phyloP scores from a whole-genome alignment of 202 grass and related monocot genomes.

The Hordeum pubiflorum region DNA sequence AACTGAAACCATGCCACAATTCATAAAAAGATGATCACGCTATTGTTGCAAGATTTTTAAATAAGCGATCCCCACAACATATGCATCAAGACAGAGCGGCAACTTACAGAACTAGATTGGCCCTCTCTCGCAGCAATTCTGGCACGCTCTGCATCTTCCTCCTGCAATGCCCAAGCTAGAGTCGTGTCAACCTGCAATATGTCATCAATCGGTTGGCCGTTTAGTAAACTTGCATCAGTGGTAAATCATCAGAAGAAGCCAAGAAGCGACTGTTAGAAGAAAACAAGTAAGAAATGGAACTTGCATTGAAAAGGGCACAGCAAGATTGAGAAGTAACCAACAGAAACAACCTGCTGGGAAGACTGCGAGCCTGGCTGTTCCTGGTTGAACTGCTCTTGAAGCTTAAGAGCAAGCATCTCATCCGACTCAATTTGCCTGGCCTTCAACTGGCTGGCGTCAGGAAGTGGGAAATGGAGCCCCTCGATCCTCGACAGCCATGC shows the following conservation, averaged over 20 bases:
- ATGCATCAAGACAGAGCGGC: not conserved
- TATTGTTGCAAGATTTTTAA: not conserved
- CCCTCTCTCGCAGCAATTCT: constrained; percentile 30
- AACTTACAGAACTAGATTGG: constrained; percentile 47
- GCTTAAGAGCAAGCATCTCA: constrained; percentile 38
- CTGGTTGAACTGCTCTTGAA: constrained; percentile 60
- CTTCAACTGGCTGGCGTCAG: constrained; percentile 32
- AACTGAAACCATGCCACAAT: not conserved
- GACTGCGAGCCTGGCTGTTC: constrained; percentile 25
- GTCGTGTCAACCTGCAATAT: constrained; percentile 46
- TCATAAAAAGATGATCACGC: not conserved
- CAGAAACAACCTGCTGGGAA: constrained; percentile 41
- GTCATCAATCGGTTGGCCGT: not conserved
- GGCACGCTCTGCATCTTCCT: constrained; percentile 29
- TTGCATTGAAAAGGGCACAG: not conserved
- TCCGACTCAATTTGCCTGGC: constrained; percentile 52
- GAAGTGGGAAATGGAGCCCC: constrained; percentile 36
- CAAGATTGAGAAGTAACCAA: constrained; percentile 24
- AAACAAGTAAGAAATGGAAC: not conserved
- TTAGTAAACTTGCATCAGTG: not conserved
- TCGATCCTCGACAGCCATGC: constrained; percentile 33
- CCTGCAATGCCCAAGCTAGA: constrained; percentile 57
- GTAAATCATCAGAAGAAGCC: constrained; percentile 13
- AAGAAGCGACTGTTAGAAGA: not conserved
- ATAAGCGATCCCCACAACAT: not conserved